A percentile compares a stretch with the other conserved stretches of the same genome.
These are phyloP conservation scores for Kwoniella shandongensis DNA, from an alignment of 768 basidiomycete species.

Conservation along the genomic window DNA sequence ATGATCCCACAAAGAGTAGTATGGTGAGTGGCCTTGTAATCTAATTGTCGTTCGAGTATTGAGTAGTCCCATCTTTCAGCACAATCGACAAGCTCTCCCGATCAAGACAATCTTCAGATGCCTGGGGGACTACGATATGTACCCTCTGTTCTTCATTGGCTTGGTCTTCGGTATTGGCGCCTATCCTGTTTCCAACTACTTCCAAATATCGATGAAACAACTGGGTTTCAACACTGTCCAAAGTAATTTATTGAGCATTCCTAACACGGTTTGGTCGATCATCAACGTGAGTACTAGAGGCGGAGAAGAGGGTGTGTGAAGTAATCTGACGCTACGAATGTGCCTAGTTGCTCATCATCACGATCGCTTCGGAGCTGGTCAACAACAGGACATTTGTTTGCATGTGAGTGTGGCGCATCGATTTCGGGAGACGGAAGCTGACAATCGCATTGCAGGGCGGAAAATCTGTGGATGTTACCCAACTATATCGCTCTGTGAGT, in stretches of 20 bases:
- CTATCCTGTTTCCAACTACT: slow-evolving; percentile 42
- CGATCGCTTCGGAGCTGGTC: slow-evolving; percentile 27
- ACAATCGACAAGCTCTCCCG: slow-evolving; percentile 49
- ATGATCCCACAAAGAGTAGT: slow-evolving; percentile 30
- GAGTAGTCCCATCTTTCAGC: slow-evolving; percentile 51
- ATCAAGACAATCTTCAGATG: slow-evolving; percentile 36
- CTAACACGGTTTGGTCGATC: slow-evolving; percentile 43
- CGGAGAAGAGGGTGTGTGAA: too few species aligned
- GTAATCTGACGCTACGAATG: too few species aligned
- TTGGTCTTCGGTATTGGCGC: slow-evolving; percentile 47
- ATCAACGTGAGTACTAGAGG: slow-evolving; percentile 30
- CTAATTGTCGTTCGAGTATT: background rate
- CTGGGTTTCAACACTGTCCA: slow-evolving; percentile 51
- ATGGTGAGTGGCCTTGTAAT: slow-evolving; percentile 20
- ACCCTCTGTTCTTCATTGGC: slow-evolving; percentile 52
- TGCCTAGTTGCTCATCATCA: slow-evolving; percentile 24
- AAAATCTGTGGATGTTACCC: slow-evolving; percentile 52
- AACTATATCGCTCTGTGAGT: slow-evolving; percentile 43
- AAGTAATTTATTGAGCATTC: slow-evolving; percentile 51
- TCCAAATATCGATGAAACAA: slow-evolving; percentile 44
- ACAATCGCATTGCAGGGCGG: slow-evolving; percentile 12
- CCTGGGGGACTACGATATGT: slow-evolving; percentile 49
- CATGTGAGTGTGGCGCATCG: slow-evolving; percentile 6
- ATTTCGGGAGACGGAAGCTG: background rate
- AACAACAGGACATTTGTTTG: slow-evolving; percentile 33